These are phyloP conservation scores for Colletotrichum magnum DNA, from an alignment of 2,329 filamentous ascomycete species.

Conservation along the genomic window DNA sequence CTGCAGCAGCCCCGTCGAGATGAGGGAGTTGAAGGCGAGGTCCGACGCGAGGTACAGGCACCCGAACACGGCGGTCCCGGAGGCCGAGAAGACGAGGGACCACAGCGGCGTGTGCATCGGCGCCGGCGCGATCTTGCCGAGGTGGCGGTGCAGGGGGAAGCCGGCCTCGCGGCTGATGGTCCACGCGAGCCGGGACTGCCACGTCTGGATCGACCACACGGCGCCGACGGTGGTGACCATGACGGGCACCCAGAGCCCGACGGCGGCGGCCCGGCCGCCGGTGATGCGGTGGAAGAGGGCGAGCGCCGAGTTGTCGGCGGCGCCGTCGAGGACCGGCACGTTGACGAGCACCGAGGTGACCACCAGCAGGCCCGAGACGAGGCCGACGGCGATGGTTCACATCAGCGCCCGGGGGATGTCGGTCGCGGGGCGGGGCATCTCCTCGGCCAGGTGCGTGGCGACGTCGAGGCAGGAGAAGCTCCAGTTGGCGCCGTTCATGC, in stretches of 20 bases:
- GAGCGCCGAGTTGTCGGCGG: no score
- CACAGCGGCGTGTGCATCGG: constrained; percentile 46
- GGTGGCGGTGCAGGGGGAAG: constrained; percentile 44
- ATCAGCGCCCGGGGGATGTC: constrained; percentile 21
- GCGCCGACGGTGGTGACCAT: constrained; percentile 44
- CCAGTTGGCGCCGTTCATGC: constrained; percentile 49
- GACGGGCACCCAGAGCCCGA: constrained; percentile 43
- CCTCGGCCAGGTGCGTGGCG: constrained; percentile 47
- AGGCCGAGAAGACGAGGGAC: constrained; percentile 44
- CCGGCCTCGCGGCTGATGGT: constrained; percentile 47
- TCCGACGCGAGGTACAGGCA: constrained; percentile 47
- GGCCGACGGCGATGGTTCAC: no score
- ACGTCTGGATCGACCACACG: constrained; percentile 48
- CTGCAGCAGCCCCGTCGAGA: constrained; percentile 45
- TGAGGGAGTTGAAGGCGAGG: constrained; percentile 47
- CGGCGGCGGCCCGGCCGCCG: no score
- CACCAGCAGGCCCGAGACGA: no score
- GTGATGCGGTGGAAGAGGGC: no score
- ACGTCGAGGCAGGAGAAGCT: constrained; percentile 49
- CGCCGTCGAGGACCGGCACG: no score
- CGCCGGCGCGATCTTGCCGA: constrained; percentile 43
- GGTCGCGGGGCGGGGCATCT: constrained; percentile 46
- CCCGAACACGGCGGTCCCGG: constrained; percentile 45
- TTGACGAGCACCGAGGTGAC: no score
- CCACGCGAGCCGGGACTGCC: constrained; percentile 49